phyloP scores from a whole-genome alignment of 192 early-diverging fungal genomes.

The Dissophora ornata region DNA sequence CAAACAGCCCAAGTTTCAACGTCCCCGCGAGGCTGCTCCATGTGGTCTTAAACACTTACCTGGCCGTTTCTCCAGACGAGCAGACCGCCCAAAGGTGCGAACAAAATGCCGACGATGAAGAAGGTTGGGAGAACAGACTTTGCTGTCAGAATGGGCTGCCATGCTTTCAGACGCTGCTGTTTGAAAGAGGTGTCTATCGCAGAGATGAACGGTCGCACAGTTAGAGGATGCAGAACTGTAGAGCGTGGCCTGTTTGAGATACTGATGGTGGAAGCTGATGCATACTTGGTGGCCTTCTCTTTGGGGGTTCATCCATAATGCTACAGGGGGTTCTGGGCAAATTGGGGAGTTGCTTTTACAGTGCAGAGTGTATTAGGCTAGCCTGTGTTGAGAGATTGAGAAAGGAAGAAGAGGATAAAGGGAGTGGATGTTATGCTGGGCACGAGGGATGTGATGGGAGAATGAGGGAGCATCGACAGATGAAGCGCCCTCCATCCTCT shows the following conservation, averaged over 20 bases:
- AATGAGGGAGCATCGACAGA: too few species aligned
- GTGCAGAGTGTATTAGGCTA: too few species aligned
- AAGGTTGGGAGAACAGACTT: conserved; percentile 94
- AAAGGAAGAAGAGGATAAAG: not conserved
- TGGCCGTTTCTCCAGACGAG: conserved; percentile 81
- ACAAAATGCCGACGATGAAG: conserved; percentile 92
- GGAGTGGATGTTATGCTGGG: conserved; percentile 1
- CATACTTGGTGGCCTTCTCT: conserved; percentile 51
- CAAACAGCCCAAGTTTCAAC: conserved; percentile 1
- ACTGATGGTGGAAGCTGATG: not conserved
- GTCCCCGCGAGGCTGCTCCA: too few species aligned
- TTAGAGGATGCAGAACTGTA: not conserved
- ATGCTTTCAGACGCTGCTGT: conserved; percentile 96
- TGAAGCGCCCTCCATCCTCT: too few species aligned
- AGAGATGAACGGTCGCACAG: not conserved
- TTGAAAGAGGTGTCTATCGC: conserved; percentile 90
- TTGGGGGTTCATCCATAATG: conserved; percentile 51
- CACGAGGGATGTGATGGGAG: conserved; percentile 20
- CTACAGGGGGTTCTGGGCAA: not conserved
- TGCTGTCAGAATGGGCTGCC: conserved; percentile 98
- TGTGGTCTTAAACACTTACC: too few species aligned
- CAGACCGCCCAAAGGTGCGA: conserved; percentile 92
- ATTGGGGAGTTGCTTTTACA: not conserved
- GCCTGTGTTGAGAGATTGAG: not conserved
- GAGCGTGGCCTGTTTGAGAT: too few species aligned